These are phyloP conservation scores for Neofusicoccum parvum DNA, from an alignment of 2,329 filamentous ascomycete species.

Conservation along the genomic window DNA sequence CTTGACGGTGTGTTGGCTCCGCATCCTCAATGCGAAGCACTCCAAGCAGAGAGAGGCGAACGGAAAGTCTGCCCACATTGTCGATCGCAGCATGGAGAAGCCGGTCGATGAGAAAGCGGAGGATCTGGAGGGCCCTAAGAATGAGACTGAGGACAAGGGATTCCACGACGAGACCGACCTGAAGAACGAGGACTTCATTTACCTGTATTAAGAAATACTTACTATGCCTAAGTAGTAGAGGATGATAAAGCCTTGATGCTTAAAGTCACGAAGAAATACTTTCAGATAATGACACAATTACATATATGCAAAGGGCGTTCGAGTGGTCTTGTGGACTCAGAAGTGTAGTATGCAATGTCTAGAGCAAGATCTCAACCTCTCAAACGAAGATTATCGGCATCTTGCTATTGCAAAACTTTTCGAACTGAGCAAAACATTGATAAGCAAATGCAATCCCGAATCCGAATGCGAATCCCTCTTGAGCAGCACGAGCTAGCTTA, in stretches of 20 bases:
- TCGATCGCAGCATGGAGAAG: slow-evolving; percentile 61
- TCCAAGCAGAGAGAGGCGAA: slow-evolving; percentile 56
- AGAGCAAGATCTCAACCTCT: too few relatives aligned
- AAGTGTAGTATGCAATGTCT: too few relatives aligned
- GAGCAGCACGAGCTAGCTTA: too few relatives aligned
- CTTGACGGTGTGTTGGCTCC: slow-evolving; percentile 49
- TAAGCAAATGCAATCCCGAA: too few relatives aligned
- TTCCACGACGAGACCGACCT: slow-evolving; percentile 63
- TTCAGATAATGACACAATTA: too few relatives aligned
- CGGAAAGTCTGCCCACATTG: slow-evolving; percentile 61
- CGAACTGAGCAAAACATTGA: too few relatives aligned
- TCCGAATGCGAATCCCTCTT: too few relatives aligned
- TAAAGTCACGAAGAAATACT: too few relatives aligned
- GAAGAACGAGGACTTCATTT: slow-evolving; percentile 66
- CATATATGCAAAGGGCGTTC: too few relatives aligned
- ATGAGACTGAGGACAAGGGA: slow-evolving; percentile 43
- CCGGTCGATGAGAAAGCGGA: slow-evolving; percentile 42
- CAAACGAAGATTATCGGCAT: too few relatives aligned
- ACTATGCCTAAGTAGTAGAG: slow-evolving; percentile 21
- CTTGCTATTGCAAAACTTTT: too few relatives aligned
- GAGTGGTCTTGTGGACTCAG: too few relatives aligned
- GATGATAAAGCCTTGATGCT: slow-evolving; percentile 24
- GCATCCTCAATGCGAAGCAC: slow-evolving; percentile 58
- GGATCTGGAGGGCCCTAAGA: slow-evolving; percentile 30
- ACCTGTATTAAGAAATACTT: slow-evolving; percentile 48